phyloP scores from a whole-genome alignment of 2,329 filamentous ascomycete species.

The Trichophyton simii region DNA sequence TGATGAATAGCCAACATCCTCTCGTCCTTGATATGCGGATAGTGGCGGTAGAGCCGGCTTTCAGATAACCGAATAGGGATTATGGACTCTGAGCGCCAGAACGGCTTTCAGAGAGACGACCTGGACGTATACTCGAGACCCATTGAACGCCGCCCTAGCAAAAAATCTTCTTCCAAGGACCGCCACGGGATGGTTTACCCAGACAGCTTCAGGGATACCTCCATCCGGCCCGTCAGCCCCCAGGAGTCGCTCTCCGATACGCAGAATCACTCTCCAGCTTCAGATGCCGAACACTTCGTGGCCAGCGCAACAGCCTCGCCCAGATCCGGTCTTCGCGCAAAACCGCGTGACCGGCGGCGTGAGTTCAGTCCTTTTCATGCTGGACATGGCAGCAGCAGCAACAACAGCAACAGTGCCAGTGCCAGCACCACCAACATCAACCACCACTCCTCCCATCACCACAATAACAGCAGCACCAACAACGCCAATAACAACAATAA shows the following conservation, averaged over 20 bases:
- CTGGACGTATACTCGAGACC: conserved; percentile 28
- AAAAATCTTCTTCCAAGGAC: conserved; percentile 37
- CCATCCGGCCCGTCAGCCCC: conserved; percentile 37
- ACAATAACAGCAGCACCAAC: too few relatives aligned
- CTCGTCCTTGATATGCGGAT: conserved; percentile 5
- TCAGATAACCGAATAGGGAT: conserved; percentile 4
- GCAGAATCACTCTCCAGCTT: conserved; percentile 27
- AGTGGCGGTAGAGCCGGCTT: conserved; percentile 2
- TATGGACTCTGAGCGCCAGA: conserved; percentile 32
- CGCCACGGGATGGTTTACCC: conserved; percentile 36
- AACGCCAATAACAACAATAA: too few relatives aligned
- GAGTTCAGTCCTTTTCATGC: conserved; percentile 23
- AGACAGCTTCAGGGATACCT: conserved; percentile 33
- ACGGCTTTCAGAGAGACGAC: conserved; percentile 30
- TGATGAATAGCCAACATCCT: conserved; percentile 4
- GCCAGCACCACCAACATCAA: too few relatives aligned
- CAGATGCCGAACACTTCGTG: conserved; percentile 24
- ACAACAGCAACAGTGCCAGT: too few relatives aligned
- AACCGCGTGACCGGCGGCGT: conserved; percentile 23
- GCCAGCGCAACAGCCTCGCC: conserved; percentile 25
- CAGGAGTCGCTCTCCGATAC: conserved; percentile 26
- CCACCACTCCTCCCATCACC: too few relatives aligned
- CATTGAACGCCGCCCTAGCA: conserved; percentile 34
- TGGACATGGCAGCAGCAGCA: not conserved
- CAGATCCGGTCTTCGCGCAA: conserved; percentile 24